Evolutionary conservation across 768 basidiomycete genomes (phyloP), one percentile per base, ranked within the genome.

Genomic region (Serendipita vermifera): DNA sequence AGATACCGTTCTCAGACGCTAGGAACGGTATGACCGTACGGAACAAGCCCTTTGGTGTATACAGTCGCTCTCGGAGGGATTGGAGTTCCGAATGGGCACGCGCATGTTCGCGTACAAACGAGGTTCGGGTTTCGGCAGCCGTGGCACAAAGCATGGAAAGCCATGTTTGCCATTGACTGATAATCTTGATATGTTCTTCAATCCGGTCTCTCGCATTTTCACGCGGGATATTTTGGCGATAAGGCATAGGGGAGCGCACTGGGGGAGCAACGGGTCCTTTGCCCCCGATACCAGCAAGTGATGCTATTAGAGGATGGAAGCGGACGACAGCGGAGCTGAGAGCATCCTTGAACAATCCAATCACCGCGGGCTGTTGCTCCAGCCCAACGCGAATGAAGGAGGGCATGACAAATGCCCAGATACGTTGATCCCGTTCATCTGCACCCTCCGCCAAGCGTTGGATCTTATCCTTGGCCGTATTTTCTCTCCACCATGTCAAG

Each of bases 121-220:
- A 1, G 66, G 67, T 56, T 78, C 68, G 38, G 72, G 71, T 0
- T 76, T 75, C 56, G 74, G 69, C 4, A 78, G 87, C 82, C 1
- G 87, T 89, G n/a, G 83, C 77, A 60, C 86, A 91, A n/a, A 94
- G 74, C 20, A 85, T 75, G 59, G 86, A 86, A 54, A 89, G 74
- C 88, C 88, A 90, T 20, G 81, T 69, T 58, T 83, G 77, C 88
- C 88, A 91, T 67, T 91, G 87, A 38, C 82, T 79, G 31, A 87
- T 73, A 17, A 79, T 65, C 14, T 66, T 64, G 63, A 73, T 79
- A 61, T 81, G 80, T 4, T 86, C 85, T 24, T 72, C 62, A 57
- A 82, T 80, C 51, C 72, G 74, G 46, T 82, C 82, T 1, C 64
- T 59, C 11, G 65, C 62, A 38, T 68, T 68, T 11, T 39, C 33